Base-by-base conservation (phyloP, 108 stramenopile genomes). In the Skeletonema marinoi region DNA sequence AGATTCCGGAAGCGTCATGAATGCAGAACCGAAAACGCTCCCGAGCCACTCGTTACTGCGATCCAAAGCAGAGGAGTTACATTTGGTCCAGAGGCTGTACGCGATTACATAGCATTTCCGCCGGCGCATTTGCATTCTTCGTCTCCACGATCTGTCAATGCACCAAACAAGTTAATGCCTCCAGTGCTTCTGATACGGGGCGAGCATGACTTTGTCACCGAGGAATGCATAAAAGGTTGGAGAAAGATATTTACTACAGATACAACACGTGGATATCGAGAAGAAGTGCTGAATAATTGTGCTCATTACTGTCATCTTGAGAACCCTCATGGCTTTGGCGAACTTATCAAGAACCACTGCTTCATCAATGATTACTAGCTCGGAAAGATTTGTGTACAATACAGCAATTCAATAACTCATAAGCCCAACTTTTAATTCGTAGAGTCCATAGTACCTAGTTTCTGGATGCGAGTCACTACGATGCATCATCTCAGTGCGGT, bases 221-320 rank as follows among this genome's bases (percentile, higher is more conserved):
- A 84, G 46, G 32, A 70, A 46, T 84, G 83, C 60, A 71, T 68
- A 25, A 39, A 35, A n/a, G 83, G 79, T 12, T 84, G 83, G 83
- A 70, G 75, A 66, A 60, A 77, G 56, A 76, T 84, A n/a, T 12
- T 41, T 25, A 35, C 10, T 11, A 21, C 35, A 75, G 74, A 82
- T 65, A 48, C 4, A 21, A 33, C 21, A 44, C 66, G 58, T n/a
- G 63, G 19, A 38, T 76, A 71, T 60, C 75, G 75, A 8, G 82
- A 83, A 70, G 79, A 77, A 58, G 58, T 70, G 12, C 71, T 80
- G 74, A 44, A 65, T 31, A 68, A 80, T 41, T 80, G 83, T 69
- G 60, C 83, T 3, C 83, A 84, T 60, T 84, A 84, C 44, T 72
- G 70, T 17, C 83, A 84, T 68, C 79, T 84, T 33, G 83, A 84